Evolutionary conservation across 768 basidiomycete genomes (phyloP).

Genomic region (Leccinum pellstonianum): DNA sequence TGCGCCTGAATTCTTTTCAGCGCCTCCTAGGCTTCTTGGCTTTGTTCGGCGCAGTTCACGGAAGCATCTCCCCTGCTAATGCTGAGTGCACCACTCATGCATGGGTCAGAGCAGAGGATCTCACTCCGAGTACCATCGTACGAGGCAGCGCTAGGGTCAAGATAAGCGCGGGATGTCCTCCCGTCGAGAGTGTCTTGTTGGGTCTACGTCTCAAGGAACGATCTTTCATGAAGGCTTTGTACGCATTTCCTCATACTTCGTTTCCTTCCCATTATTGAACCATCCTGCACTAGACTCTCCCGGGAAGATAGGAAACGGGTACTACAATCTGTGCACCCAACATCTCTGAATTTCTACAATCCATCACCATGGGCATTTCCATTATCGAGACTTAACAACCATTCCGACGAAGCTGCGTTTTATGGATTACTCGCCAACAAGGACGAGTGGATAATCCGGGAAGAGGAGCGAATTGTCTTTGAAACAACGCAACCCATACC

Average conservation of each 20-base stretch:
- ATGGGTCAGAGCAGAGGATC: conserved; percentile 25
- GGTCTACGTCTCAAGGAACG: conserved; percentile 23
- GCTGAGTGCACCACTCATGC: conserved; percentile 8
- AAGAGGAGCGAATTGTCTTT: conserved; percentile 22
- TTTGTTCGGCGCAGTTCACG: conserved; percentile 1
- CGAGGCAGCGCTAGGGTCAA: conserved; percentile 16
- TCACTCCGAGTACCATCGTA: conserved; percentile 12
- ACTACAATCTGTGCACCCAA: neutral
- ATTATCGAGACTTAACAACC: neutral
- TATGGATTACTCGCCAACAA: conserved; percentile 7
- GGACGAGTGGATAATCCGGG: conserved; percentile 16
- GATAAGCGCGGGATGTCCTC: conserved; percentile 16
- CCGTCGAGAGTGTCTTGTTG: conserved; percentile 4
- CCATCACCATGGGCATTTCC: neutral
- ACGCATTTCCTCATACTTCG: neutral
- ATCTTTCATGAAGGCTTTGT: conserved; percentile 17
- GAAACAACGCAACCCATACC: conserved; percentile 12
- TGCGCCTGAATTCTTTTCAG: neutral
- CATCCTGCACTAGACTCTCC: neutral
- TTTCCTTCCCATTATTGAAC: neutral
- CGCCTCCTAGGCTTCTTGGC: conserved; percentile 1
- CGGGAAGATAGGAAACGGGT: conserved; percentile 1
- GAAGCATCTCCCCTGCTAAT: neutral
- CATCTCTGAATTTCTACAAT: neutral
- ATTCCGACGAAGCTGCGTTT: neutral